phyloP scores from a whole-genome alignment of 2,329 filamentous ascomycete species.

The Aspergillus sp. region DNA sequence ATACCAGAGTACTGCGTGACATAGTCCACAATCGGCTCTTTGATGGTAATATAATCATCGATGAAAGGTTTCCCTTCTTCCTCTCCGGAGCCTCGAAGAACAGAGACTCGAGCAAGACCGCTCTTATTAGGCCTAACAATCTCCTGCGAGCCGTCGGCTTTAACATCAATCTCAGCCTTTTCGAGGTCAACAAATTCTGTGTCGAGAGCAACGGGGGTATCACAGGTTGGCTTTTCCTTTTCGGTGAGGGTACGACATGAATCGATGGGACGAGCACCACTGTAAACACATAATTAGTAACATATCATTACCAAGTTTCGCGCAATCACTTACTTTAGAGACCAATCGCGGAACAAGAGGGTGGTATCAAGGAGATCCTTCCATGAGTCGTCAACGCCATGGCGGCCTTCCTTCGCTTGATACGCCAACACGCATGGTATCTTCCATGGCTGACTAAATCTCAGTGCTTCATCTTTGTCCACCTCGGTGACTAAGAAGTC shows the following conservation, averaged over 20 bases:
- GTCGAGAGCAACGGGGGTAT: conserved; percentile 81
- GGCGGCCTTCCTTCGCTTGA: conserved; percentile 75
- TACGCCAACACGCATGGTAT: conserved; percentile 82
- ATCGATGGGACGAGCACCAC: conserved; percentile 33
- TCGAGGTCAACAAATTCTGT: conserved; percentile 94
- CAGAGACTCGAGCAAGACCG: conserved; percentile 87
- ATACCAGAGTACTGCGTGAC: conserved; percentile 93
- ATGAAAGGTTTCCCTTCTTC: conserved; percentile 84
- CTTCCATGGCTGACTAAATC: conserved; percentile 91
- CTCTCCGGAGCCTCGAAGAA: conserved; percentile 72
- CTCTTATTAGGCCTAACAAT: conserved; percentile 88
- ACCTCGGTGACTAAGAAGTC: conserved; percentile 88
- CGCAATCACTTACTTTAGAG: conserved; percentile 38
- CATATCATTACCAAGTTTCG: too few relatives aligned
- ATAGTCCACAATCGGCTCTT: conserved; percentile 90
- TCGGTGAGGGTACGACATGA: conserved; percentile 32
- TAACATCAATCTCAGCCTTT: conserved; percentile 92
- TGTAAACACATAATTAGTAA: conserved; percentile 4
- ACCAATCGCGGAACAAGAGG: conserved; percentile 72
- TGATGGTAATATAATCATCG: conserved; percentile 92
- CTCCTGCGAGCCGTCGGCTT: conserved; percentile 85
- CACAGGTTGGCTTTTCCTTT: conserved; percentile 64
- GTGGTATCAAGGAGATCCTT: conserved; percentile 78
- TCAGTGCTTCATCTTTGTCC: conserved; percentile 74
- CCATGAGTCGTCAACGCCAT: conserved; percentile 81